Percentiles rank a stretch among this genome's conserved stretches.
Evolutionary conservation across 2,329 filamentous ascomycete species (phyloP).

Genomic region (Phialophora tarda): DNA sequence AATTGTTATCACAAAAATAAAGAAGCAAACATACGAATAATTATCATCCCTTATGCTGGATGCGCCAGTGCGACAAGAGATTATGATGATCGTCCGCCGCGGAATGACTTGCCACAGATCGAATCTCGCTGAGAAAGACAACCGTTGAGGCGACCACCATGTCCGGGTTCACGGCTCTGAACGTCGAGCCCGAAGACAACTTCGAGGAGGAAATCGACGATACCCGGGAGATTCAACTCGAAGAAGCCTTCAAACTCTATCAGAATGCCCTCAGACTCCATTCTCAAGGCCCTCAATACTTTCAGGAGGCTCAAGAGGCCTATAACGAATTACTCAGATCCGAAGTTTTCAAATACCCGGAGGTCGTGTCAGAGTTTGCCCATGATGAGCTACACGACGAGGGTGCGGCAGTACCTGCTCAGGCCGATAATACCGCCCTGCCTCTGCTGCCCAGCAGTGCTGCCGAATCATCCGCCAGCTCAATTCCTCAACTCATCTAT

Average conservation of each 20-base stretch:
- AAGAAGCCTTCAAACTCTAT: conserved; percentile 94
- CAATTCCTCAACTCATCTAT: conserved; percentile 85
- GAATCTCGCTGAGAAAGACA: background rate
- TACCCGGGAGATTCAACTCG: conserved; percentile 94
- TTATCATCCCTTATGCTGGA: background rate
- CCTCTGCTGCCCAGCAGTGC: conserved; percentile 61
- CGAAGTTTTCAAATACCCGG: conserved; percentile 91
- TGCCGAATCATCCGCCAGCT: conserved; percentile 76
- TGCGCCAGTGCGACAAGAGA: background rate
- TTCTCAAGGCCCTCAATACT: conserved; percentile 78
- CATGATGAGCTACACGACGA: conserved; percentile 61
- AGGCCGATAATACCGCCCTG: conserved; percentile 39
- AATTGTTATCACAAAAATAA: background rate
- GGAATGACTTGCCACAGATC: background rate
- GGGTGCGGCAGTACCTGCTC: conserved; percentile 22
- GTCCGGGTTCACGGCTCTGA: conserved; percentile 51
- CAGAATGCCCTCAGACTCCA: conserved; percentile 90
- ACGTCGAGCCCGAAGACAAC: conserved; percentile 90
- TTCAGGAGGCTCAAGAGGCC: conserved; percentile 75
- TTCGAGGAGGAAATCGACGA: conserved; percentile 91
- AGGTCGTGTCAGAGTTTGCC: conserved; percentile 83
- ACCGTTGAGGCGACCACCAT: conserved; percentile 23
- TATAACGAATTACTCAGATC: conserved; percentile 86
- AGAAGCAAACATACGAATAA: background rate
- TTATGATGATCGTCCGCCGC: conserved; percentile 2